These are phyloP conservation scores for Cladophialophora chaetospira DNA, from an alignment of 2,329 filamentous ascomycete species.

Conservation along the genomic window DNA sequence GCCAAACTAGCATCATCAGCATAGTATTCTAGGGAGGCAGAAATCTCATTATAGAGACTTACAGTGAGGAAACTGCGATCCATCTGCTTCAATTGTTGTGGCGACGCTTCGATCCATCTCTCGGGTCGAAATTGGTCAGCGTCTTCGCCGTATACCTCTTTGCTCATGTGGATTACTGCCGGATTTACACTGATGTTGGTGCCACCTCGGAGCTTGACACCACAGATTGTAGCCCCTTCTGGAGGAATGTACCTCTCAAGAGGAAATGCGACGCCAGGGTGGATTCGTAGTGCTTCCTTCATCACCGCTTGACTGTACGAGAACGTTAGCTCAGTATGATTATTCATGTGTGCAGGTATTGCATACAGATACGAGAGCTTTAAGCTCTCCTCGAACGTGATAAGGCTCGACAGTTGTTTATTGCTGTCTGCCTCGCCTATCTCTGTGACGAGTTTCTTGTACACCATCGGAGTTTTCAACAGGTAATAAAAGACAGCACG, in stretches of 20 bases:
- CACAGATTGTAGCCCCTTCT: constrained; percentile 36
- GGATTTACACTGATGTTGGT: constrained; percentile 40
- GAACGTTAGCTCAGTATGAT: background rate
- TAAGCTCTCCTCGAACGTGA: constrained; percentile 16
- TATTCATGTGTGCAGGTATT: background rate
- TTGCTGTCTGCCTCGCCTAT: constrained; percentile 42
- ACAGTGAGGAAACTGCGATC: background rate
- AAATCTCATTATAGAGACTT: too few species aligned
- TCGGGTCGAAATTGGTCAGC: background rate
- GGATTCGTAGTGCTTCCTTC: constrained; percentile 42
- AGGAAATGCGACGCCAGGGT: constrained; percentile 38
- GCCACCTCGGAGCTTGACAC: constrained; percentile 33
- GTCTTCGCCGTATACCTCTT: constrained; percentile 11
- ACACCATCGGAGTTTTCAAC: constrained; percentile 30
- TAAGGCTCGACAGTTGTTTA: constrained; percentile 4
- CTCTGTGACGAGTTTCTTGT: constrained; percentile 49
- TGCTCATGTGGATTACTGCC: constrained; percentile 42
- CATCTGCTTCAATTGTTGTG: background rate
- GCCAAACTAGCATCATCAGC: constrained; percentile 32
- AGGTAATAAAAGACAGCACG: constrained; percentile 37
- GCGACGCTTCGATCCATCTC: background rate
- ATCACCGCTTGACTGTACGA: constrained; percentile 42
- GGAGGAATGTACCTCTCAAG: constrained; percentile 40
- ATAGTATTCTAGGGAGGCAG: background rate
- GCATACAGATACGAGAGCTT: constrained; percentile 45